These are phyloP conservation scores for Fusarium sp. DNA, from an alignment of 2,329 filamentous ascomycete species.

Conservation along the genomic window DNA sequence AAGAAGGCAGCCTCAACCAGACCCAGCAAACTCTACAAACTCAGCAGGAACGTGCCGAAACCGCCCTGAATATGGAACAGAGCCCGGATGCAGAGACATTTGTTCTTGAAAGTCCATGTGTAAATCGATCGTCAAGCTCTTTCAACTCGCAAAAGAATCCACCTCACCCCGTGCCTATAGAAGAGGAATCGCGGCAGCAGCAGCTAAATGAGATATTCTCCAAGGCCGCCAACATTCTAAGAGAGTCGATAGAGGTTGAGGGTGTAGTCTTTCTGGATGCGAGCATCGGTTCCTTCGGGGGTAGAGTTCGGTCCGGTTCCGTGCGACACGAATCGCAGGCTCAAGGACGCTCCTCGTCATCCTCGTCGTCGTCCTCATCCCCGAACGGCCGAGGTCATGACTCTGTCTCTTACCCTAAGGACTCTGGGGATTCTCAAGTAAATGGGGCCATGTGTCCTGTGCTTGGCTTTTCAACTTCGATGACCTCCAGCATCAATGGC, in stretches of 20 bases:
- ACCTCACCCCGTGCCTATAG: background rate
- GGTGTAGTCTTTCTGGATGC: conserved; percentile 53
- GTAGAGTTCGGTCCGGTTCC: conserved; percentile 5
- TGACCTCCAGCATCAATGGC: conserved; percentile 52
- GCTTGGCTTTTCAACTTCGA: conserved; percentile 56
- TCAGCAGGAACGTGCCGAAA: background rate
- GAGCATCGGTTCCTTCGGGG: conserved; percentile 46
- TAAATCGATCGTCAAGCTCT: background rate
- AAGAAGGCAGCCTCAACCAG: conserved; percentile 28
- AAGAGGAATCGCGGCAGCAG: conserved; percentile 12
- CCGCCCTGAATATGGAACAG: too few relatives aligned
- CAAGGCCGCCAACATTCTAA: conserved; percentile 59
- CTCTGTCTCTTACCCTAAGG: conserved; percentile 17
- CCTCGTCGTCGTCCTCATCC: conserved; percentile 12
- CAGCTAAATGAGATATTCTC: conserved; percentile 52
- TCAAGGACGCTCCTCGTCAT: conserved; percentile 11
- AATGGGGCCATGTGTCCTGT: conserved; percentile 46
- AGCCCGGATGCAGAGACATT: conserved; percentile 5
- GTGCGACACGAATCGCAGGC: background rate
- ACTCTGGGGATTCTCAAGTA: conserved; percentile 44
- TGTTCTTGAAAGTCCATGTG: conserved; percentile 21
- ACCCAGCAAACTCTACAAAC: conserved; percentile 24
- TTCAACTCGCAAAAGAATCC: background rate
- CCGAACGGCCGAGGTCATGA: background rate
- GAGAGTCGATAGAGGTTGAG: conserved; percentile 58